Conservation (phyloP, 345 rosid species). For the Reutealis trisperma region DNA sequence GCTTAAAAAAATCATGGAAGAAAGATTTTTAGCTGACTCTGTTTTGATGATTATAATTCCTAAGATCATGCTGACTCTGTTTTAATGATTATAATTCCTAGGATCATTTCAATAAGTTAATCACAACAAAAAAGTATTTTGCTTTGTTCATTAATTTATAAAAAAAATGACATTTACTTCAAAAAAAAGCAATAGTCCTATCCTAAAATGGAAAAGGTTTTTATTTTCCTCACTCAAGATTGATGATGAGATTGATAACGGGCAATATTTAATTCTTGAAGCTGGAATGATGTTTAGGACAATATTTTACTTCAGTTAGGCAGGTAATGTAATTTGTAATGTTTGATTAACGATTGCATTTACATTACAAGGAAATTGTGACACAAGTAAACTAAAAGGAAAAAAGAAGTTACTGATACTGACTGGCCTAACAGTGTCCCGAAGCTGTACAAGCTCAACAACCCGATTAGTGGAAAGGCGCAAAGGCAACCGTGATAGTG, state of each 20-base stretch:
- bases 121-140: neutral
- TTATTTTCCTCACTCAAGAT: neutral
- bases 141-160: neutral
- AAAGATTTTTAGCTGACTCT: constrained; percentile 1
- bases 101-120: neutral
- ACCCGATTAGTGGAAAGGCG: constrained; percentile 88
- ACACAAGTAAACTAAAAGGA: constrained; percentile 1
- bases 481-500: constrained; percentile 88
- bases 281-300: neutral
- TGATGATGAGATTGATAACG: neutral
- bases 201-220: neutral
- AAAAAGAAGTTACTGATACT: constrained; percentile 34
- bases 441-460: constrained; percentile 92
- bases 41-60: neutral
- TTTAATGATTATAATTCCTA: constrained; percentile 1
- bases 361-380: neutral
- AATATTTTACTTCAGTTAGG: neutral
- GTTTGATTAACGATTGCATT: constrained; percentile 8
- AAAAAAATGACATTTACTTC: neutral
- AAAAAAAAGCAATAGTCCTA: too few species aligned
- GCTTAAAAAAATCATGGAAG: constrained; percentile 4
- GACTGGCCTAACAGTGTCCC: constrained; percentile 90
- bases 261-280: neutral
- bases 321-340: constrained; percentile 3
- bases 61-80: neutral